phyloP scores from a whole-genome alignment of 306 rosid genomes.

The Phaseolus lunatus region DNA sequence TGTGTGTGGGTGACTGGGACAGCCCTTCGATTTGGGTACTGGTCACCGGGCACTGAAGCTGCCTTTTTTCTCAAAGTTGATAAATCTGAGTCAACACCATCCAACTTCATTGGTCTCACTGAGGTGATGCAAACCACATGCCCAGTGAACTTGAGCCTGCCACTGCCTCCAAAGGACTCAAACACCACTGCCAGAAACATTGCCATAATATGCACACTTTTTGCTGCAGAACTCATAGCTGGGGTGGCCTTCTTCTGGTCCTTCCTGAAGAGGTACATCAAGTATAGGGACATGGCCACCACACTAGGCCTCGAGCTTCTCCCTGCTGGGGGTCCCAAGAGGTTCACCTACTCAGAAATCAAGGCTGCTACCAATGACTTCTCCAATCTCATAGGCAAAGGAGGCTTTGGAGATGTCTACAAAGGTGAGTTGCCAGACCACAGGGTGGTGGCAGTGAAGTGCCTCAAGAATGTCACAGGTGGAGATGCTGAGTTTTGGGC shows the following conservation, averaged over 20 bases:
- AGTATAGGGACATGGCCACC: conserved; percentile 92
- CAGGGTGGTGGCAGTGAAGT: conserved; percentile 85
- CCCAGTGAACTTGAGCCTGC: conserved; percentile 75
- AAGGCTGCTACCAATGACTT: conserved; percentile 83
- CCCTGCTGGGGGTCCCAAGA: conserved; percentile 92
- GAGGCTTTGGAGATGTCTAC: conserved; percentile 91
- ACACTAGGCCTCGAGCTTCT: conserved; percentile 88
- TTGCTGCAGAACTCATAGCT: conserved; percentile 74
- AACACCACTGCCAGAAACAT: conserved; percentile 72
- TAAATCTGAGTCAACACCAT: conserved; percentile 47
- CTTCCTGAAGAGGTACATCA: conserved; percentile 78
- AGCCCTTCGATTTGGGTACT: conserved; percentile 61
- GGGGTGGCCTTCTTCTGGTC: conserved; percentile 84
- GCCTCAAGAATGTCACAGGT: conserved; percentile 73
- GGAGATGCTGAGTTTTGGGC: conserved; percentile 94
- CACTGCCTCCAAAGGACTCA: conserved; percentile 67
- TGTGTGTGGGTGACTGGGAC: conserved; percentile 49
- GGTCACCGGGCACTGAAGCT: conserved; percentile 77
- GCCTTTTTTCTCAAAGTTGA: conserved; percentile 69
- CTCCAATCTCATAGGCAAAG: conserved; percentile 72
- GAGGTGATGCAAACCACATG: conserved; percentile 73
- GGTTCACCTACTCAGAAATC: conserved; percentile 77
- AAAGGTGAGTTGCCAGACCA: conserved; percentile 78
- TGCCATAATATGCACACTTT: conserved; percentile 69
- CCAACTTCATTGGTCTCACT: conserved; percentile 76